A percentile compares a stretch with the other conserved stretches of the same genome.
phyloP scores from a whole-genome alignment of 192 early-diverging fungal genomes.

The Backusella westeae region DNA sequence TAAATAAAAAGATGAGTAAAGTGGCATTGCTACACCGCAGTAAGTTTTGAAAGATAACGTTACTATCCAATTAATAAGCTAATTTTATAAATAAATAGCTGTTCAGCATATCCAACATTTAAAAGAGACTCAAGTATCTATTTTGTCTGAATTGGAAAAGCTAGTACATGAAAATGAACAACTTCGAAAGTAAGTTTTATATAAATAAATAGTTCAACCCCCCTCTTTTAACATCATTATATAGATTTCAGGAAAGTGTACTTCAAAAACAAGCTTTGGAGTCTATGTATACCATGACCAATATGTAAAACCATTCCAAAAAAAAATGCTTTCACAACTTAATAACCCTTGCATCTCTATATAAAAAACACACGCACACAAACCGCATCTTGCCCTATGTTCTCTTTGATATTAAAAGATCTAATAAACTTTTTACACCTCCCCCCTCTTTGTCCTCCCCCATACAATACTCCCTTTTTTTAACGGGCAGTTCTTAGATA shows the following conservation, averaged over 20 bases:
- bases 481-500: too few relatives aligned
- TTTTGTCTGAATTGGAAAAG: constrained; percentile 34
- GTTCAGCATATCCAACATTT: constrained; percentile 46
- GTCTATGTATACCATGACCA: constrained; percentile 34
- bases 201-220: neutral
- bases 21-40: constrained; percentile 37
- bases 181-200: constrained; percentile 28
- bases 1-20: constrained; percentile 41
- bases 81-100: constrained; percentile 12
- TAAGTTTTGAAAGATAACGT: constrained; percentile 11
- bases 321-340: neutral
- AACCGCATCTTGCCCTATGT: neutral
- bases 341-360: neutral
- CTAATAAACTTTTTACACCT: neutral
- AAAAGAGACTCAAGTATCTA: constrained; percentile 39
- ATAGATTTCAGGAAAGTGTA: constrained; percentile 33
- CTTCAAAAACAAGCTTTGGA: constrained; percentile 40
- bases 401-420: neutral
- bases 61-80: neutral
- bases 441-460: neutral
- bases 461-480: neutral
- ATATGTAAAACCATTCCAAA: constrained; percentile 13
- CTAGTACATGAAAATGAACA: constrained; percentile 40
- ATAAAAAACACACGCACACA: neutral
- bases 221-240: neutral